Percentiles rank a stretch among this genome's conserved stretches.
Conservation (phyloP, 768 basidiomycete genomes). For the Leccinum truebloodii region DNA sequence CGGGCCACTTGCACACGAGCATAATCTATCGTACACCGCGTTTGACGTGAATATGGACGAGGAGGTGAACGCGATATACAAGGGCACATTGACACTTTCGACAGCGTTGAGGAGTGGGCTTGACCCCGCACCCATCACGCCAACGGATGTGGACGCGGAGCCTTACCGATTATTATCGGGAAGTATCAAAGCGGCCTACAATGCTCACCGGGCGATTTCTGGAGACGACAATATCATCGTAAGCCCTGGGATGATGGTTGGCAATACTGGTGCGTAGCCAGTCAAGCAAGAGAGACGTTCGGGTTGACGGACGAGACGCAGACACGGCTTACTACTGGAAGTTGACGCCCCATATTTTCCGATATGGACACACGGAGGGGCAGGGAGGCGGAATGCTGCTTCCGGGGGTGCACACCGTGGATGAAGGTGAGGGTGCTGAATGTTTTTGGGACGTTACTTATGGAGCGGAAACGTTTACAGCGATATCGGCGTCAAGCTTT, state of each 20-base stretch:
- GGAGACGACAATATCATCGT: conserved; percentile 41
- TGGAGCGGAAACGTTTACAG: conserved; percentile 21
- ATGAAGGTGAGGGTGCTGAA: conserved; percentile 54
- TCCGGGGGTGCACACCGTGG: conserved; percentile 63
- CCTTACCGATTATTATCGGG: conserved; percentile 58
- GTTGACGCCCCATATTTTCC: conserved; percentile 62
- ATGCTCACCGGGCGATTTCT: conserved; percentile 44
- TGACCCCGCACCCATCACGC: conserved; percentile 71
- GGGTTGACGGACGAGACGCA: conserved; percentile 12
- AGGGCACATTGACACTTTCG: conserved; percentile 51
- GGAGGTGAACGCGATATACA: conserved; percentile 32
- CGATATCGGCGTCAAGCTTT: conserved; percentile 49
- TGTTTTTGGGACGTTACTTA: not conserved
- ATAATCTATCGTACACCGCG: conserved; percentile 59
- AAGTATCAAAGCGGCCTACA: conserved; percentile 62
- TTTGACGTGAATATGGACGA: conserved; percentile 48
- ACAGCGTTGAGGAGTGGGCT: conserved; percentile 48
- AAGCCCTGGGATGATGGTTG: conserved; percentile 56
- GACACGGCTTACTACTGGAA: conserved; percentile 50
- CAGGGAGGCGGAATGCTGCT: conserved; percentile 32
- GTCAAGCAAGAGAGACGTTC: not conserved
- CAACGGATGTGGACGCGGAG: conserved; percentile 31
- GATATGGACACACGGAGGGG: conserved; percentile 48
- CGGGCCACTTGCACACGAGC: conserved; percentile 45
- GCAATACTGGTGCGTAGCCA: conserved; percentile 44